These are phyloP conservation scores for Dicorynia guianensis DNA, from an alignment of 306 rosid species.

Conservation along the genomic window DNA sequence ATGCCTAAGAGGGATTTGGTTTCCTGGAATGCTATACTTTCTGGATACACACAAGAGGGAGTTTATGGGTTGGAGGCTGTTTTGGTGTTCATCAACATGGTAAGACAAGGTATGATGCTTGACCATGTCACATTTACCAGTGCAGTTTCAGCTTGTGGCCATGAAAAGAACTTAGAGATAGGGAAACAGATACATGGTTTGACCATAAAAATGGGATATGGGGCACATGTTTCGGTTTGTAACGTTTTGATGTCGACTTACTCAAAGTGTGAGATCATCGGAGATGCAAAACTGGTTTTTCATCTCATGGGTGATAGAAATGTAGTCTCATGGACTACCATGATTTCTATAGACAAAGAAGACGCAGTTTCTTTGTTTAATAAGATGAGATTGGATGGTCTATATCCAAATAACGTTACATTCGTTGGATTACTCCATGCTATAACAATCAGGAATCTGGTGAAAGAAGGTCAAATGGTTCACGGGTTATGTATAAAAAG, in stretches of 20 bases:
- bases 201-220: slow-evolving; percentile 68
- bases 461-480: slow-evolving; percentile 63
- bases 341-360: slow-evolving; percentile 73
- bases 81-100: slow-evolving; percentile 64
- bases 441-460: slow-evolving; percentile 57
- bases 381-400: slow-evolving; percentile 69
- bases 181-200: slow-evolving; percentile 78
- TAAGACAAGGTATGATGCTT: slow-evolving; percentile 62
- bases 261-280: slow-evolving; percentile 62
- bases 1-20: slow-evolving; percentile 67
- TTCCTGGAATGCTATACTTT: slow-evolving; percentile 81
- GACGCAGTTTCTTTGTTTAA: slow-evolving; percentile 65
- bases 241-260: slow-evolving; percentile 84
- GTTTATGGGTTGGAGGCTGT: slow-evolving; percentile 67
- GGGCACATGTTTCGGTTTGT: slow-evolving; percentile 61
- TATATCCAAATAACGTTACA: slow-evolving; percentile 83
- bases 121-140: slow-evolving; percentile 82
- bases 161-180: slow-evolving; percentile 59
- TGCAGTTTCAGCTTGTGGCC: slow-evolving; percentile 83
- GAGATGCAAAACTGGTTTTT: slow-evolving; percentile 72
- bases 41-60: slow-evolving; percentile 81
- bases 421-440: slow-evolving; percentile 78
- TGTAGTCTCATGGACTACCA: slow-evolving; percentile 88
- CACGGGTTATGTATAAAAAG: slow-evolving; percentile 74
- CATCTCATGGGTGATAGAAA: slow-evolving; percentile 57